A percentile compares a stretch with the other conserved stretches of the same genome.
Evolutionary conservation across 768 basidiomycete genomes (phyloP).

Genomic region (Lactarius tabidus): DNA sequence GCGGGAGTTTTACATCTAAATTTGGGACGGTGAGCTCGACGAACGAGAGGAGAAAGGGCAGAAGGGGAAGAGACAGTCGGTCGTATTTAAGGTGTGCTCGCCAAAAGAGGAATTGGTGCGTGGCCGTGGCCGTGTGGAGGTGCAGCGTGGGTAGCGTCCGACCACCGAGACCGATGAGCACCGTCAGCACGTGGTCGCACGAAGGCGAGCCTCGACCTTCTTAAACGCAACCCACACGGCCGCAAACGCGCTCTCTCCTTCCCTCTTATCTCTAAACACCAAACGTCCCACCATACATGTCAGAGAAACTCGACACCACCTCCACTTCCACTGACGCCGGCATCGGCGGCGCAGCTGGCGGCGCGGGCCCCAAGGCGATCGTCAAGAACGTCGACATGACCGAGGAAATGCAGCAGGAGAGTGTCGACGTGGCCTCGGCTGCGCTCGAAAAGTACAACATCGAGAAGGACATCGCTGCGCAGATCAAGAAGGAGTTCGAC

Average conservation of each 20-base stretch:
- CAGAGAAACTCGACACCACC: slow-evolving; percentile 52
- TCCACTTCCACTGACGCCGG: slow-evolving; percentile 53
- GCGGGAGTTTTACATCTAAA: background rate
- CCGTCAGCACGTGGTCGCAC: slow-evolving; percentile 1
- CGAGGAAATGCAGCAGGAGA: slow-evolving; percentile 95
- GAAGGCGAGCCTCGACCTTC: background rate
- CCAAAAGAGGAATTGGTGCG: background rate
- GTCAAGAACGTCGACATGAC: slow-evolving; percentile 97
- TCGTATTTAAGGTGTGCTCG: background rate
- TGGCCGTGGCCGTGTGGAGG: background rate
- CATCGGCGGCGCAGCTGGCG: slow-evolving; percentile 34
- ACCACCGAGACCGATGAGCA: background rate
- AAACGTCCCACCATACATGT: slow-evolving; percentile 26
- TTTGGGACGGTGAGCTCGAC: background rate
- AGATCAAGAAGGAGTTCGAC: slow-evolving; percentile 99
- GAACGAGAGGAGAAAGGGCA: background rate
- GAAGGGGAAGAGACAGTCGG: background rate
- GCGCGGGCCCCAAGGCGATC: slow-evolving; percentile 67
- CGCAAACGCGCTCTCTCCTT: background rate
- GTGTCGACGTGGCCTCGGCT: slow-evolving; percentile 79
- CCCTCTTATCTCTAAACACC: background rate
- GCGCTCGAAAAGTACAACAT: slow-evolving; percentile 89
- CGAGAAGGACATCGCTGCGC: slow-evolving; percentile 97
- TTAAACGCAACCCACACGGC: background rate
- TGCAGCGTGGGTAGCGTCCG: background rate